Evolutionary conservation across 1,284 basidiomycete genomes (phyloP), one percentile per base, ranked within the genome.

Genomic region (Cutaneotrichosporon sp.): DNA sequence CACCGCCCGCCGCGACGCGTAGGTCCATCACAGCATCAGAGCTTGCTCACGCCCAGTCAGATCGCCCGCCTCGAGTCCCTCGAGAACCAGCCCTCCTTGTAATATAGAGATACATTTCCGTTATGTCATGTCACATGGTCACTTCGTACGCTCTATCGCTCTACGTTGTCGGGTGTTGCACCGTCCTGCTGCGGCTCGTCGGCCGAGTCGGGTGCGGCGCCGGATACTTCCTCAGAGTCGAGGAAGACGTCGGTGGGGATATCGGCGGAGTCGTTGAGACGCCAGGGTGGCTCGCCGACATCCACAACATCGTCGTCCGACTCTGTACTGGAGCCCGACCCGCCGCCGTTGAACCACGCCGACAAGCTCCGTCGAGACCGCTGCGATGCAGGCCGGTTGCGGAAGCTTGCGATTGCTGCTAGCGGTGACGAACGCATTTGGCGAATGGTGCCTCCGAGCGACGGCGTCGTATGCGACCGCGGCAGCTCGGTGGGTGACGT

Each of bases 1-100:
- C 72, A 88, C 90, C 74, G 90, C 88, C 8, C 81, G 86, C 30
- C 77, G 91, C 55, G 90, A 94, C 73, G 81, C 82, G 88, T 86
- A 62, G 66, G 83, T 75, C 13, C n/a, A n/a, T 14, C 20, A 21
- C 12, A 10, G 26, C 26, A 10, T 30, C 3, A n/a, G 23, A 37
- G 3, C 30, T 9, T 14, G 20, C 41, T 59, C 49, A 53, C 26
- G 17, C 22, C 26, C 56, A 77, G 76, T 37, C 77, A 78, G 67
- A 74, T 77, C 37, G 52, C 65, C 1, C 57, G 77, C 21, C 66
- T 78, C 40, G 76, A 78, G 60, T 65, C 66, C 8, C 53, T 74
- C 59, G 64, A 60, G 70, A 74, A 54, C 68, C 67, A 57, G 61
- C 39, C 51, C 51, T 35, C 33, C 51, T 46, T 59, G 57, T 59